Conservation (phyloP, 768 basidiomycete genomes). For the Agrocybe chaxingu region DNA sequence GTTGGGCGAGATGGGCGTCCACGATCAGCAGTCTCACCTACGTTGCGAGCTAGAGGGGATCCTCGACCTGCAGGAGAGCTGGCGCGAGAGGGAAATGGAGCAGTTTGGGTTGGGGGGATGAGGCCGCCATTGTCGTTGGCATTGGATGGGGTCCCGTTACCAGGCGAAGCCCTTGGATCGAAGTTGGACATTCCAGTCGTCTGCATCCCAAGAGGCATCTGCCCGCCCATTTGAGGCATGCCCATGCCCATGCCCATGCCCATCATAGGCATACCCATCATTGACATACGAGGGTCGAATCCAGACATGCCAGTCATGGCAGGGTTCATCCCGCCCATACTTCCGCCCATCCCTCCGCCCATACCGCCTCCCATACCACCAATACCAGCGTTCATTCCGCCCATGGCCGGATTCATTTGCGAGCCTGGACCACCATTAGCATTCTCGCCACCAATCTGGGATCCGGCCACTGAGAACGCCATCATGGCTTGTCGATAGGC, state of each 20-base stretch:
- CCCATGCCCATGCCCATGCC: slow-evolving; percentile 31
- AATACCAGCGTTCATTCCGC: slow-evolving; percentile 33
- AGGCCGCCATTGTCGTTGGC: slow-evolving; percentile 30
- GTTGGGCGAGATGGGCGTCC: slow-evolving; percentile 21
- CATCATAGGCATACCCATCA: slow-evolving; percentile 66
- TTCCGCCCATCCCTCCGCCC: slow-evolving; percentile 34
- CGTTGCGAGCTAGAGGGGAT: slow-evolving; percentile 44
- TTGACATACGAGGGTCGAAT: slow-evolving; percentile 79
- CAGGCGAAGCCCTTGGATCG: slow-evolving; percentile 54
- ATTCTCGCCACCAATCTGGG: slow-evolving; percentile 62
- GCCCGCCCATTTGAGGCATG: slow-evolving; percentile 10
- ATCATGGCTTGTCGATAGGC: slow-evolving; percentile 91
- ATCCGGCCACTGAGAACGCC: slow-evolving; percentile 73
- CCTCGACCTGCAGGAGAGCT: slow-evolving; percentile 51
- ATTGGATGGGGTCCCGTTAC: slow-evolving; percentile 18
- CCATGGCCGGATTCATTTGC: slow-evolving; percentile 42
- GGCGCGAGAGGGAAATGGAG: slow-evolving; percentile 40
- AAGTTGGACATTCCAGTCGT: slow-evolving; percentile 64
- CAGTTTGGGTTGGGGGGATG: slow-evolving; percentile 31
- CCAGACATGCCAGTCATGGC: slow-evolving; percentile 26
- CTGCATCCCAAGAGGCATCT: slow-evolving; percentile 47
- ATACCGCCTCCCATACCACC: slow-evolving; percentile 32
- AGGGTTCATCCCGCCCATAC: slow-evolving; percentile 17
- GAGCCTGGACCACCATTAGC: slow-evolving; percentile 38
- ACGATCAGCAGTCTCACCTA: slow-evolving; percentile 15